Evolutionary conservation across 2,329 filamentous ascomycete species (phyloP), one percentile per base, ranked within the genome.

Genomic region (Camillea tinctor): DNA sequence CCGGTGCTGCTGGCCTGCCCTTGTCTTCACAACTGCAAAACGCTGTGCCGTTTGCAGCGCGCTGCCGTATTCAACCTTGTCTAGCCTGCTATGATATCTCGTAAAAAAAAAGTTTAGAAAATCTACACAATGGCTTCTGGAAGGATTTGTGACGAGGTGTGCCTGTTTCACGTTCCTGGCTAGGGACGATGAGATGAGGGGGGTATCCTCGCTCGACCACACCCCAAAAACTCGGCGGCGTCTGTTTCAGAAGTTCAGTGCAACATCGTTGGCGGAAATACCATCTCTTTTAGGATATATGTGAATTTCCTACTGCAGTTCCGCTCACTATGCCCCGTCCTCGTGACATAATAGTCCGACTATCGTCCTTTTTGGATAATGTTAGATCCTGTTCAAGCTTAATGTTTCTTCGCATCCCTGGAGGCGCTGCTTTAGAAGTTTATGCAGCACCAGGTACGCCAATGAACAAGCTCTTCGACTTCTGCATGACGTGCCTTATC

Each of bases 141-240:
- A 51, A 51, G 50, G 50, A 51, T 51, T 22, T 51, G 50, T 51
- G 50, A 51, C 50, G 50, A 21, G 50, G 22, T 51, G 50, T 51
- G 20, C 50, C 50, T 51, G 50, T 51, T 51, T 51, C 50, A 51
- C 22, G 50, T 51, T 22, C 50, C 50, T 51, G 50, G 50, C 50
- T 22, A 51, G 22, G 50, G 50, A 24, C 19, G 20, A 24, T 15
- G 50, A 24, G 50, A 21, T 51, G 22, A 51, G 50, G 50, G 50
- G 50, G 50, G 1, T 24, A 51, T 24, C 50, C 50, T 51, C 50
- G 50, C 19, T 22, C 8, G 50, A 8, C 19, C 22, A 22, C 50
- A 21, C 19, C 19, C 11, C 7, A 51, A 50, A 24, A 21, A 51
- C 22, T 51, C 19, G 50, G 20, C 22, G 50, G 50, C 22, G 22